These are phyloP conservation scores for Starmera caribaea DNA, from an alignment of 805 yeast genomes.

Conservation along the genomic window DNA sequence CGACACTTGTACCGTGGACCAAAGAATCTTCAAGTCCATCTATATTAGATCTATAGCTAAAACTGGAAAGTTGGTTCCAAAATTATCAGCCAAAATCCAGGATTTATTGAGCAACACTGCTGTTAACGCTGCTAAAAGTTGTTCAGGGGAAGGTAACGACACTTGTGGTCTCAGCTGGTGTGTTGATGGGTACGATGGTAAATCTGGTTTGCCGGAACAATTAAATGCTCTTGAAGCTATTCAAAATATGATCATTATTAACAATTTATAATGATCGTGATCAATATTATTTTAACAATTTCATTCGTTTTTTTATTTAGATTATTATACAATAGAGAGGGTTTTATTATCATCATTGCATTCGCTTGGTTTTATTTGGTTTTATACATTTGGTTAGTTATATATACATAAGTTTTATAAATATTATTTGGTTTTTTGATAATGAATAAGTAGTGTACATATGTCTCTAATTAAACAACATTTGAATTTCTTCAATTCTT, in stretches of 20 bases:
- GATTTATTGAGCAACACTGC: constrained; percentile 39
- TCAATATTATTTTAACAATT: neutral
- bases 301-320: neutral
- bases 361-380: too few relatives aligned
- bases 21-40: constrained; percentile 82
- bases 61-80: constrained; percentile 64
- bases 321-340: too few relatives aligned
- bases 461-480: constrained; percentile 39
- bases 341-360: too few relatives aligned
- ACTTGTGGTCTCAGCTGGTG: constrained; percentile 84
- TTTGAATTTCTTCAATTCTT: constrained; percentile 64
- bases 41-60: constrained; percentile 65
- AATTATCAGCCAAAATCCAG: constrained; percentile 22
- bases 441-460: too few relatives aligned
- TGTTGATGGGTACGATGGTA: constrained; percentile 56
- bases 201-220: constrained; percentile 84
- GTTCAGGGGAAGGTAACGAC: constrained; percentile 82
- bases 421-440: too few relatives aligned
- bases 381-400: too few relatives aligned
- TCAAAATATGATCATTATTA: constrained; percentile 29
- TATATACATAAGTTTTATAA: too few relatives aligned
- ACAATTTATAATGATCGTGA: neutral
- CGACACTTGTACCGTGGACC: constrained; percentile 67
- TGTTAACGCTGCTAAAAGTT: constrained; percentile 68
- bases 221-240: constrained; percentile 69